These are phyloP conservation scores for Phytophthora aleatoria DNA, from an alignment of 352 stramenopile species.

Conservation along the genomic window DNA sequence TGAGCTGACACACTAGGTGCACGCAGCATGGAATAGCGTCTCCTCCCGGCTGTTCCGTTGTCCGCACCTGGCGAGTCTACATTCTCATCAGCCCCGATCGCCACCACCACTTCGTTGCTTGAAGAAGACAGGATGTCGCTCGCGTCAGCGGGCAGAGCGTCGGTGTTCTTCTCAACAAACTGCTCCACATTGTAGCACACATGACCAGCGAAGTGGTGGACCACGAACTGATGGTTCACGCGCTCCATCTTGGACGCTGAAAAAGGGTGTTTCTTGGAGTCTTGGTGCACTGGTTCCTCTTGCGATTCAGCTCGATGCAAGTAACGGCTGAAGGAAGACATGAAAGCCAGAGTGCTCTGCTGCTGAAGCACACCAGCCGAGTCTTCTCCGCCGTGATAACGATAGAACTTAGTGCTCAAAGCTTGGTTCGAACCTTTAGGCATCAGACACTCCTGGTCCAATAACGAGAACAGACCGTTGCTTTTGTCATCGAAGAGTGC, in stretches of 20 bases:
- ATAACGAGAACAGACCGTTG: conserved; percentile 77
- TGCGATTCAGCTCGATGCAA: conserved; percentile 40
- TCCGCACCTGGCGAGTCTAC: conserved; percentile 38
- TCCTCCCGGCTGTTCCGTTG: conserved; percentile 21
- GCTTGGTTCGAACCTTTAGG: conserved; percentile 85
- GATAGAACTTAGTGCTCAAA: conserved; percentile 82
- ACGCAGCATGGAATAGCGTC: conserved; percentile 60
- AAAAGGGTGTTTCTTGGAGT: conserved; percentile 57
- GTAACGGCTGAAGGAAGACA: conserved; percentile 76
- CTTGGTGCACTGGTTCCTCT: conserved; percentile 35
- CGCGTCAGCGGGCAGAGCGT: conserved; percentile 72
- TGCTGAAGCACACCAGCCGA: conserved; percentile 37
- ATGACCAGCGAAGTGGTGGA: conserved; percentile 81
- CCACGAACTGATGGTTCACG: conserved; percentile 81
- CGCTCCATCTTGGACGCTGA: conserved; percentile 85
- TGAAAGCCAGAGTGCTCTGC: conserved; percentile 60
- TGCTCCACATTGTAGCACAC: conserved; percentile 82
- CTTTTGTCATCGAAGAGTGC: conserved; percentile 83
- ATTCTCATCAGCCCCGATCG: conserved; percentile 60
- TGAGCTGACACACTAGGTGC: conserved; percentile 87
- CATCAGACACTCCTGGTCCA: conserved; percentile 87
- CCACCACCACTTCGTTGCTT: conserved; percentile 67
- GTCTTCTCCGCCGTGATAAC: conserved; percentile 54
- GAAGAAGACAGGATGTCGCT: conserved; percentile 57
- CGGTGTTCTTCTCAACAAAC: conserved; percentile 90